Conservation (phyloP, 1,284 basidiomycete species). For the Cutaneotrichosporon cavernicola region DNA sequence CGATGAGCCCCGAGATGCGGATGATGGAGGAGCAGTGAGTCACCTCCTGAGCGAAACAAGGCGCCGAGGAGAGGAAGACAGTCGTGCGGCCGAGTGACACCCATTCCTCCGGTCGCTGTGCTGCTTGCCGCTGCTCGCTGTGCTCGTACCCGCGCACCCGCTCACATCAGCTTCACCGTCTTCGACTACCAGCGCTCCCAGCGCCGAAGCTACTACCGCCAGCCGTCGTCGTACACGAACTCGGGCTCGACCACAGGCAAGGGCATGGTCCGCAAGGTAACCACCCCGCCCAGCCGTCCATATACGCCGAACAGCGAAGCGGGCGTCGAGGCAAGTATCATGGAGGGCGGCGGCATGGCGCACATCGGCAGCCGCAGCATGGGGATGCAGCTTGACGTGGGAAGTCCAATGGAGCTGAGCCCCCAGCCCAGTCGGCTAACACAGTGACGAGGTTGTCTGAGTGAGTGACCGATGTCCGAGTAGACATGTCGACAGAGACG, state of each 20-base stretch:
- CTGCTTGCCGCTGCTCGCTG: no score
- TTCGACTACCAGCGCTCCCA: slow-evolving; percentile 51
- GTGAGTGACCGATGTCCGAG: background rate
- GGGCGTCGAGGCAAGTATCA: slow-evolving; percentile 50
- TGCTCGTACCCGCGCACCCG: background rate
- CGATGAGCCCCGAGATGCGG: slow-evolving; percentile 82
- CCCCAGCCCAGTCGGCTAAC: background rate
- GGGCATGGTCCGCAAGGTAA: background rate
- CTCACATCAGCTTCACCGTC: slow-evolving; percentile 47
- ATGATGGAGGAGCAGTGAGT: slow-evolving; percentile 97
- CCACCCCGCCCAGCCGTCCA: background rate
- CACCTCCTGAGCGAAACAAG: background rate
- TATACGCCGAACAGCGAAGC: slow-evolving; percentile 14
- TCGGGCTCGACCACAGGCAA: slow-evolving; percentile 25
- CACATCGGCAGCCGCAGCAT: slow-evolving; percentile 38
- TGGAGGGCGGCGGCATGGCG: slow-evolving; percentile 53
- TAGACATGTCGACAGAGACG: background rate
- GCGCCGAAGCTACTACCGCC: slow-evolving; percentile 49
- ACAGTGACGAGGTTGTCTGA: background rate
- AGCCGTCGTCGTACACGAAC: slow-evolving; percentile 23
- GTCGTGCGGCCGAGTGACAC: no score
- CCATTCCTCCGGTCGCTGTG: background rate
- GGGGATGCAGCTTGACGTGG: slow-evolving; percentile 18
- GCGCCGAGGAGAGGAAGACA: no score
- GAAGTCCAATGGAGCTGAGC: background rate